Percentiles rank a stretch among this genome's conserved stretches.
These are phyloP conservation scores for Sistotremastrum niveocremeum DNA, from an alignment of 768 basidiomycete species.

Conservation along the genomic window DNA sequence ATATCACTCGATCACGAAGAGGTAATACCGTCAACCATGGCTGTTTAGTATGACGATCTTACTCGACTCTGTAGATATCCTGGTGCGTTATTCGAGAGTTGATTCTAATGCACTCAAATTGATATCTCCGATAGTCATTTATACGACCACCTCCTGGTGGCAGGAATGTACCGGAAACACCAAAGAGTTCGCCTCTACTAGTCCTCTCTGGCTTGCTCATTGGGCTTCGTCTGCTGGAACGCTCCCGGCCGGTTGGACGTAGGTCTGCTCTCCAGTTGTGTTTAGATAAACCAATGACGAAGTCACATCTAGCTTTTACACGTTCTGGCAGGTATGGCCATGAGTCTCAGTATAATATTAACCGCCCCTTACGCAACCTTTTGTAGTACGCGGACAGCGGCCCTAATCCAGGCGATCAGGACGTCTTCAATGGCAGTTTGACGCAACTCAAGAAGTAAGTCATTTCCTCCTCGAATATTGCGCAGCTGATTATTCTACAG, in stretches of 20 bases:
- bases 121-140: constrained; percentile 32
- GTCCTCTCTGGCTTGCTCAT: constrained; percentile 49
- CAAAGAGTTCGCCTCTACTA: constrained; percentile 31
- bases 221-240: constrained; percentile 36
- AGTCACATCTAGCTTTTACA: constrained; percentile 3
- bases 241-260: constrained; percentile 47
- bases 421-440: too few species aligned
- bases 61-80: constrained; percentile 22
- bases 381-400: too few species aligned
- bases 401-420: too few species aligned
- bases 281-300: neutral
- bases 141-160: constrained; percentile 60
- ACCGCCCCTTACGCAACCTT: too few species aligned
- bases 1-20: constrained; percentile 33
- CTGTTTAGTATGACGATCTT: neutral
- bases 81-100: too few species aligned
- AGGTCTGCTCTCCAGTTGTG: too few species aligned
- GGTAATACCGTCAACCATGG: constrained; percentile 18
- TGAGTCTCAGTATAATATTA: too few species aligned
- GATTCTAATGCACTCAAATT: too few species aligned
- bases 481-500: too few species aligned
- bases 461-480: too few species aligned
- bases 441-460: too few species aligned
- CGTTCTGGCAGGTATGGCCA: constrained; percentile 11
- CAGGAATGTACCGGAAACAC: constrained; percentile 49